Percentiles rank a stretch among this genome's conserved stretches.
Evolutionary conservation across 1,139 yeast genomes (phyloP).

Genomic region (Taphrina populina): DNA sequence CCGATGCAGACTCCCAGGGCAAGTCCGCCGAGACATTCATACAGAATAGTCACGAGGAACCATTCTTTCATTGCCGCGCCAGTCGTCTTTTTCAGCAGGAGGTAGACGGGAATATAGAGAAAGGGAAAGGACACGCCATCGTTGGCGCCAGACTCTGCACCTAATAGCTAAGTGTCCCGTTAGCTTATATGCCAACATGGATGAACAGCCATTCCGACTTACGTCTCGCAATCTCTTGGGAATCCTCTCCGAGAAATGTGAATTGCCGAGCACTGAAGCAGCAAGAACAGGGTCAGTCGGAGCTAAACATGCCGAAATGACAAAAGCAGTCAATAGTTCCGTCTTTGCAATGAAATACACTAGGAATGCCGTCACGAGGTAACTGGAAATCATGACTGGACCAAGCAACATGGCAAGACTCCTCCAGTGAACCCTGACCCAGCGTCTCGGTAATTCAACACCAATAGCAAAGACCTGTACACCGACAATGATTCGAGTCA

Average conservation of each 20-base stretch:
- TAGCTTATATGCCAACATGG: background rate
- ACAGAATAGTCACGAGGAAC: conserved; percentile 27
- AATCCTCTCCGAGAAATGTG: conserved; percentile 24
- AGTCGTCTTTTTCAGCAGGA: conserved; percentile 18
- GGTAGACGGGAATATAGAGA: conserved; percentile 15
- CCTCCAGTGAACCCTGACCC: conserved; percentile 13
- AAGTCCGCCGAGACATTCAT: conserved; percentile 17
- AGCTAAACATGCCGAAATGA: conserved; percentile 26
- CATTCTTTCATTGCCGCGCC: conserved; percentile 26
- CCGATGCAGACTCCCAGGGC: conserved; percentile 23
- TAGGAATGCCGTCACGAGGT: conserved; percentile 11
- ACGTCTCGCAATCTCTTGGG: conserved; percentile 18
- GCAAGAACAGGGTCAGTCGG: conserved; percentile 30
- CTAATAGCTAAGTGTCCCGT: conserved; percentile 2
- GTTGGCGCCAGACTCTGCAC: conserved; percentile 31
- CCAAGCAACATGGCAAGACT: conserved; percentile 30
- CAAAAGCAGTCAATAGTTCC: conserved; percentile 20
- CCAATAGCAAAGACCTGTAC: conserved; percentile 28
- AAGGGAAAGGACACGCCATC: conserved; percentile 33
- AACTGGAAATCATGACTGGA: conserved; percentile 28
- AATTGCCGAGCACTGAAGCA: conserved; percentile 30
- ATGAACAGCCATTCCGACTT: background rate
- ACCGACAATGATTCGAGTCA: conserved; percentile 28
- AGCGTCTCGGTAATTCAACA: conserved; percentile 26
- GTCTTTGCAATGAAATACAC: conserved; percentile 24